A percentile compares a stretch with the other conserved stretches of the same genome.
Evolutionary conservation across 2,329 filamentous ascomycete genomes (phyloP).

Genomic region (Colletotrichum spaethianum): DNA sequence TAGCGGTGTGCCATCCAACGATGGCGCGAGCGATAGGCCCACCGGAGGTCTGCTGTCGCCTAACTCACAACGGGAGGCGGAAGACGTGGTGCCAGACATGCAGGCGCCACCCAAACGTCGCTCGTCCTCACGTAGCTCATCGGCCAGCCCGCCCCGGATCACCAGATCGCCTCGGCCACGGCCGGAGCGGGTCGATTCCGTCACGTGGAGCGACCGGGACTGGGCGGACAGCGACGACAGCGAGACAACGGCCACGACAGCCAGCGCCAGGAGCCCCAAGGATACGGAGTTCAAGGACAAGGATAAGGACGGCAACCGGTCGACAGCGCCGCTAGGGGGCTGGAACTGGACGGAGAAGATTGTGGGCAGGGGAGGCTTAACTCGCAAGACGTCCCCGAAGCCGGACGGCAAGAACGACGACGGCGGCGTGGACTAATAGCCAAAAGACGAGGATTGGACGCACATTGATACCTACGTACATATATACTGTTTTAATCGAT

Average conservation of each 20-base stretch:
- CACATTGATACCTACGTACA: slow-evolving; percentile 12
- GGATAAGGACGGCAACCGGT: slow-evolving; percentile 43
- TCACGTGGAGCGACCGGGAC: slow-evolving; percentile 77
- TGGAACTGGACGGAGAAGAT: slow-evolving; percentile 72
- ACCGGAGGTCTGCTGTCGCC: slow-evolving; percentile 47
- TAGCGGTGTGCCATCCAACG: slow-evolving; percentile 47
- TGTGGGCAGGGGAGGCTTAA: slow-evolving; percentile 56
- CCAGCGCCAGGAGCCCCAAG: slow-evolving; percentile 30
- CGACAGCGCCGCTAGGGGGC: slow-evolving; percentile 46
- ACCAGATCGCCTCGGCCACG: slow-evolving; percentile 16
- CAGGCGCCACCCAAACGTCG: slow-evolving; percentile 46
- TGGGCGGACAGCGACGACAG: slow-evolving; percentile 70
- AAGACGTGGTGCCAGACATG: slow-evolving; percentile 63
- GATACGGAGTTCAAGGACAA: slow-evolving; percentile 45
- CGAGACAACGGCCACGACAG: slow-evolving; percentile 48
- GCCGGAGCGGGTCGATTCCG: slow-evolving; percentile 61
- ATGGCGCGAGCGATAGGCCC: slow-evolving; percentile 40
- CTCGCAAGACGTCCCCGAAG: slow-evolving; percentile 28
- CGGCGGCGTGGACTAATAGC: slow-evolving; percentile 4
- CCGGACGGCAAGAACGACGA: slow-evolving; percentile 5
- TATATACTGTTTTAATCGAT: slow-evolving; percentile 29
- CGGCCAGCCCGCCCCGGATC: slow-evolving; percentile 33
- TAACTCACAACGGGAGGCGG: slow-evolving; percentile 52
- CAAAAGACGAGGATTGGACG: neutral
- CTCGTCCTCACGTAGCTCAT: slow-evolving; percentile 32